These are phyloP conservation scores for Acarospora socialis DNA, from an alignment of 2,329 filamentous ascomycete genomes.

Conservation along the genomic window DNA sequence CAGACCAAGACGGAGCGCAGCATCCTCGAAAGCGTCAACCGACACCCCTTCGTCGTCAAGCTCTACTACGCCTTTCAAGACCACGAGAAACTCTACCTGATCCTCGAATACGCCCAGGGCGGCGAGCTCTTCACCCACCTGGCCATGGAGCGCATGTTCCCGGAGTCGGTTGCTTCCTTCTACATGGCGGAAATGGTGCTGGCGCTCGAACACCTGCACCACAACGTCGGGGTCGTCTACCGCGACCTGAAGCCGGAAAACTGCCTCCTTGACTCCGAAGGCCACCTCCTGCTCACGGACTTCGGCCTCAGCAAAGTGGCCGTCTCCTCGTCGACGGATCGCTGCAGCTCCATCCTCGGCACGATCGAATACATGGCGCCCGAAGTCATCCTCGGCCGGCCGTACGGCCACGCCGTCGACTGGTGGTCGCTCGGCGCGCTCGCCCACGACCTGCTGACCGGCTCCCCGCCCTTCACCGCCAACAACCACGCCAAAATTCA, in stretches of 20 bases:
- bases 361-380: constrained; percentile 99
- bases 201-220: constrained; percentile 83
- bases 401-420: constrained; percentile 89
- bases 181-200: constrained; percentile 99
- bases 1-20: constrained; percentile 94
- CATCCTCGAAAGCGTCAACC: constrained; percentile 89
- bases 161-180: constrained; percentile 76
- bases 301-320: constrained; percentile 95
- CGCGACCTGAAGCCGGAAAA: constrained; percentile 97
- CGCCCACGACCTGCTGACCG: constrained; percentile 83
- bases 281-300: constrained; percentile 87
- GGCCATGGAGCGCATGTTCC: constrained; percentile 86
- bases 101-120: constrained; percentile 92
- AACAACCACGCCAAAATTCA: constrained; percentile 90
- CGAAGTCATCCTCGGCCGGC: constrained; percentile 74
- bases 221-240: constrained; percentile 85
- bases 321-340: constrained; percentile 45
- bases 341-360: constrained; percentile 80
- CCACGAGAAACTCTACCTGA: constrained; percentile 91
- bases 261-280: constrained; percentile 79
- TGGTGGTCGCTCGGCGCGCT: constrained; percentile 98
- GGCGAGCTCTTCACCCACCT: constrained; percentile 96
- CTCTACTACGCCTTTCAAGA: constrained; percentile 98
- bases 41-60: constrained; percentile 95
- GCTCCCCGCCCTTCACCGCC: constrained; percentile 77